These are phyloP conservation scores for Harringtonia lauricola DNA, from an alignment of 2,329 filamentous ascomycete species.

Conservation along the genomic window DNA sequence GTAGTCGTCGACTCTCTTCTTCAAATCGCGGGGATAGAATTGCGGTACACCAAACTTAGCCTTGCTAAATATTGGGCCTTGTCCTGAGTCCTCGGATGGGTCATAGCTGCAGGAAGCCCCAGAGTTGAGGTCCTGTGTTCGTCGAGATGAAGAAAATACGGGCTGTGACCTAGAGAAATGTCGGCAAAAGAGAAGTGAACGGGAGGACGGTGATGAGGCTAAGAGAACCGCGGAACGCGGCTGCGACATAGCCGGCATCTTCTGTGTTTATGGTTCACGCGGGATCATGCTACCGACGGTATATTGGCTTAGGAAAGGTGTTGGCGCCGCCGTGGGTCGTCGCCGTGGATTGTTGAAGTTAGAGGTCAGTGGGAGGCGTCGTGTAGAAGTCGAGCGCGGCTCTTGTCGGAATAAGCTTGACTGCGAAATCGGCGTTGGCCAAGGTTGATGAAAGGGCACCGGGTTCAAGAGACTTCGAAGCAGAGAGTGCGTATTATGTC, in stretches of 20 bases:
- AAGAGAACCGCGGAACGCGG: slow-evolving; percentile 6
- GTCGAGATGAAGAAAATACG: slow-evolving; percentile 22
- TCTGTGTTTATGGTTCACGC: not conserved
- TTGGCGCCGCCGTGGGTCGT: too few relatives aligned
- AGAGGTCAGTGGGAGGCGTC: too few relatives aligned
- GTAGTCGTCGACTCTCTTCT: slow-evolving; percentile 87
- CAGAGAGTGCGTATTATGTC: too few relatives aligned
- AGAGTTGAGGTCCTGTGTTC: slow-evolving; percentile 40
- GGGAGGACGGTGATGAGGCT: not conserved
- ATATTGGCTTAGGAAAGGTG: too few relatives aligned
- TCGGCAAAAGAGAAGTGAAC: not conserved
- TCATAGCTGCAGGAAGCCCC: slow-evolving; percentile 51
- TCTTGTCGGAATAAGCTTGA: too few relatives aligned
- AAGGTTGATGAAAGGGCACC: too few relatives aligned
- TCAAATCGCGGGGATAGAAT: slow-evolving; percentile 60
- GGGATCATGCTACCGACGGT: slow-evolving; percentile 1
- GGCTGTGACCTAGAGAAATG: slow-evolving; percentile 20
- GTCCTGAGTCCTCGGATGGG: slow-evolving; percentile 37
- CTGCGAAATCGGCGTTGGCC: too few relatives aligned
- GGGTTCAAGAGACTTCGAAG: too few relatives aligned
- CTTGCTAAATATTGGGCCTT: slow-evolving; percentile 50
- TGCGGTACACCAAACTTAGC: slow-evolving; percentile 46
- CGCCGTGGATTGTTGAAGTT: too few relatives aligned
- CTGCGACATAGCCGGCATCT: slow-evolving; percentile 9
- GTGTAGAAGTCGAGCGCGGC: too few relatives aligned